Evolutionary conservation across 2,329 filamentous ascomycete species (phyloP).

Genomic region (Pseudomassariella vexata): DNA sequence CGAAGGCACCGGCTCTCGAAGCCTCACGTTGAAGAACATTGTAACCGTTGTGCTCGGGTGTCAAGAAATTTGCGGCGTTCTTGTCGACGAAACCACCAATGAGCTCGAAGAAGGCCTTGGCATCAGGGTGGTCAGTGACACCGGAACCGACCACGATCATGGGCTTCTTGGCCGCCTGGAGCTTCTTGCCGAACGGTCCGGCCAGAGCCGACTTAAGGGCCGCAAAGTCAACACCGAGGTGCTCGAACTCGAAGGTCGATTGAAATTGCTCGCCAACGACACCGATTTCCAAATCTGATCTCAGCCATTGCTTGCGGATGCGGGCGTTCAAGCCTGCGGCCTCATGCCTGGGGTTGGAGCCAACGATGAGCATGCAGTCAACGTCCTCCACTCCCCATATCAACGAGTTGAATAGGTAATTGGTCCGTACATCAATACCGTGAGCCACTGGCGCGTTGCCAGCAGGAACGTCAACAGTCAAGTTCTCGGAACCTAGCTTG

Average conservation of each 20-base stretch:
- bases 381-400: constrained; percentile 93
- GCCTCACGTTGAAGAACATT: constrained; percentile 93
- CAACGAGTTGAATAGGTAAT: constrained; percentile 94
- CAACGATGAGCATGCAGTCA: constrained; percentile 85
- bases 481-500: constrained; percentile 91
- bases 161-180: constrained; percentile 78
- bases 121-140: constrained; percentile 84
- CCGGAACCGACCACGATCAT: constrained; percentile 96
- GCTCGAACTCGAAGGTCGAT: constrained; percentile 92
- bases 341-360: constrained; percentile 93
- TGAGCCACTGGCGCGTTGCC: constrained; percentile 83
- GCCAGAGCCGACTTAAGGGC: constrained; percentile 80
- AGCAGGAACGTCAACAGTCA: constrained; percentile 83
- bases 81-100: constrained; percentile 90
- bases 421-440: constrained; percentile 87
- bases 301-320: constrained; percentile 96
- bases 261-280: constrained; percentile 87
- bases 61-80: constrained; percentile 82
- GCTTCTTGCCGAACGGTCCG: constrained; percentile 88
- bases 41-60: constrained; percentile 92
- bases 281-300: constrained; percentile 88
- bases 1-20: constrained; percentile 87
- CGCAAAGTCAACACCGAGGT: constrained; percentile 73
- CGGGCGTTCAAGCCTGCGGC: constrained; percentile 92
- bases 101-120: constrained; percentile 88